Conservation (phyloP, 257 asterid species). For the Solanum sitiens region DNA sequence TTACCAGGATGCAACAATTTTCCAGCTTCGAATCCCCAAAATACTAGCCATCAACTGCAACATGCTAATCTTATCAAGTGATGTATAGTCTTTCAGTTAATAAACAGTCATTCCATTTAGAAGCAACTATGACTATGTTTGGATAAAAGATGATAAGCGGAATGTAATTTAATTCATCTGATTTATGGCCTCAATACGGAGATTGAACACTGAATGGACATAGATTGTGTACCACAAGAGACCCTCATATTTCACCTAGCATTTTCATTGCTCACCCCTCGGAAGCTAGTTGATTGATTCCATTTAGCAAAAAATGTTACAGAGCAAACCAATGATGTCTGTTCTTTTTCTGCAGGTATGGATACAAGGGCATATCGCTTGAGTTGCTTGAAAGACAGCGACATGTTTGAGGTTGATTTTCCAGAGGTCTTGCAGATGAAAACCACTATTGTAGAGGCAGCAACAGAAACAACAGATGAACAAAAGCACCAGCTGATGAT, state of each 20-base stretch:
- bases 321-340: conserved; percentile 1
- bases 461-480: conserved; percentile 38
- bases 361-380: conserved; percentile 88
- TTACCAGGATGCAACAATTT: not conserved
- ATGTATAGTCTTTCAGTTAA: not conserved
- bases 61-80: not conserved
- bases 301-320: not conserved
- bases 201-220: not conserved
- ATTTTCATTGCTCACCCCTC: not conserved
- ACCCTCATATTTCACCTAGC: not conserved
- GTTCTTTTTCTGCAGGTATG: conserved; percentile 62
- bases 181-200: not conserved
- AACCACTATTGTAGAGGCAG: conserved; percentile 64
- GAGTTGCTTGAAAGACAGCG: conserved; percentile 72
- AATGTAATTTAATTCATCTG: not conserved
- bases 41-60: not conserved
- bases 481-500: conserved; percentile 46
- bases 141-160: not conserved
- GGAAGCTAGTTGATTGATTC: not conserved
- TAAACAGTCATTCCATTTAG: not conserved
- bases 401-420: conserved; percentile 77
- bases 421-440: conserved; percentile 72
- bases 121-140: not conserved
- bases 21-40: not conserved
- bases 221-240: not conserved